Percentiles rank a stretch among this genome's conserved stretches.
phyloP scores from a whole-genome alignment of 768 basidiomycete species.

The Artomyces pyxidatus region DNA sequence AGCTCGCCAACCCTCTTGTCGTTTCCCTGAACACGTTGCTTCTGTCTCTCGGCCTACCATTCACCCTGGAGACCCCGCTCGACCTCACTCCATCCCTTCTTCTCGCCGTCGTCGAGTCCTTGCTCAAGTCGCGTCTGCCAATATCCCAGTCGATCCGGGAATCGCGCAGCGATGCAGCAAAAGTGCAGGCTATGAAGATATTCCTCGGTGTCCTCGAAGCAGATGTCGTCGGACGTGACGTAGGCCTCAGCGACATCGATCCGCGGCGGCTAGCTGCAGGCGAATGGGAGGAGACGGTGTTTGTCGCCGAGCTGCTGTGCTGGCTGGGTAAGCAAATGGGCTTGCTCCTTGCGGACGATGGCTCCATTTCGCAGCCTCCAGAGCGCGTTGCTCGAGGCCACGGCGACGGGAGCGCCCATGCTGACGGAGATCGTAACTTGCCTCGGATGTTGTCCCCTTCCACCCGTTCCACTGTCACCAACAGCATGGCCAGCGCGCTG shows the following conservation, averaged over 20 bases:
- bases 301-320: conserved; percentile 58
- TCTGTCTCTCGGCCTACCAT: conserved; percentile 22
- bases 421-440: no score
- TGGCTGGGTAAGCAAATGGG: conserved; percentile 52
- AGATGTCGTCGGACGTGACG: conserved; percentile 50
- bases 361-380: no score
- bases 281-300: conserved; percentile 57
- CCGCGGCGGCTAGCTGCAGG: conserved; percentile 57
- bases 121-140: conserved; percentile 48
- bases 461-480: conserved; percentile 29
- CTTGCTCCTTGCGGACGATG: conserved; percentile 17
- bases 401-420: neutral
- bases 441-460: conserved; percentile 18
- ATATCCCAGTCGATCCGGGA: conserved; percentile 29
- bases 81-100: conserved; percentile 70
- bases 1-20: conserved; percentile 11
- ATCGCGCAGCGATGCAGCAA: conserved; percentile 29
- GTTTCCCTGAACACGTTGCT: conserved; percentile 25
- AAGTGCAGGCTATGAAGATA: conserved; percentile 62
- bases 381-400: neutral
- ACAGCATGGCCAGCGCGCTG: conserved; percentile 23
- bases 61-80: conserved; percentile 25
- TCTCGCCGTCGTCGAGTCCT: conserved; percentile 58
- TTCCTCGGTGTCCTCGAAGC: conserved; percentile 67
- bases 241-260: conserved; percentile 60